Conservation (phyloP, 208 protist genomes). For the Crithidia thermophila region DNA sequence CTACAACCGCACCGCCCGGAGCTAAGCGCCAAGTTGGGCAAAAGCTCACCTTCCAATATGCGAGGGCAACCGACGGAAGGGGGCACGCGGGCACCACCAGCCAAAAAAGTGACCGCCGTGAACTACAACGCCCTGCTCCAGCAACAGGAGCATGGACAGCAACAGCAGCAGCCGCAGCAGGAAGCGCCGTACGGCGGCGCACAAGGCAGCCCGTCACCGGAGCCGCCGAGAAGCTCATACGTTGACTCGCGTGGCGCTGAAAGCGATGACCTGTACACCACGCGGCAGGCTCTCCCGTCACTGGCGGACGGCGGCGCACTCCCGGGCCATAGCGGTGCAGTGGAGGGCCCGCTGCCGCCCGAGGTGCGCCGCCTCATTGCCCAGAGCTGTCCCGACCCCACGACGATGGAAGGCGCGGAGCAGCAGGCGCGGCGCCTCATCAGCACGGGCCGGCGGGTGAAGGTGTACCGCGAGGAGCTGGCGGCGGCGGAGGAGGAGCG, state of each 20-base stretch:
- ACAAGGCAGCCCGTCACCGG: background rate
- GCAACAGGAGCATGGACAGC: slow-evolving; percentile 12
- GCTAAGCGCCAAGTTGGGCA: too few relatives aligned
- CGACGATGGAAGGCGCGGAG: slow-evolving; percentile 56
- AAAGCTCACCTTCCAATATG: too few relatives aligned
- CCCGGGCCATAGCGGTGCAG: background rate
- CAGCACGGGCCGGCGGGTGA: slow-evolving; percentile 74
- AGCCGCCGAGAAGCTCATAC: too few relatives aligned
- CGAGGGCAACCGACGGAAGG: too few relatives aligned
- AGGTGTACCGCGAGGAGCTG: slow-evolving; percentile 84
- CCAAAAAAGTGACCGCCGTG: slow-evolving; percentile 20
- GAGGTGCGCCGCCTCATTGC: slow-evolving; percentile 77
- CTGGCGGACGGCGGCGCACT: background rate
- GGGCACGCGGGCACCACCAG: too few relatives aligned
- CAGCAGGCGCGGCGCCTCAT: slow-evolving; percentile 76
- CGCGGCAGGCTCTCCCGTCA: too few relatives aligned
- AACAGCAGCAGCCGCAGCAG: slow-evolving; percentile 1
- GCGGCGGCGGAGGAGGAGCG: slow-evolving; percentile 70
- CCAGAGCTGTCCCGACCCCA: slow-evolving; percentile 30
- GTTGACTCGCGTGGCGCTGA: too few relatives aligned
- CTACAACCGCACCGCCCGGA: slow-evolving; percentile 4
- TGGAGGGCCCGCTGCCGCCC: slow-evolving; percentile 75
- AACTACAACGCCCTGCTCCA: slow-evolving; percentile 57
- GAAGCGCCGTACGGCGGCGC: background rate
- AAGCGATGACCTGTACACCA: too few relatives aligned